Base-by-base conservation (phyloP, 495 filamentous ascomycete genomes). In the Penicillium paradoxum region DNA sequence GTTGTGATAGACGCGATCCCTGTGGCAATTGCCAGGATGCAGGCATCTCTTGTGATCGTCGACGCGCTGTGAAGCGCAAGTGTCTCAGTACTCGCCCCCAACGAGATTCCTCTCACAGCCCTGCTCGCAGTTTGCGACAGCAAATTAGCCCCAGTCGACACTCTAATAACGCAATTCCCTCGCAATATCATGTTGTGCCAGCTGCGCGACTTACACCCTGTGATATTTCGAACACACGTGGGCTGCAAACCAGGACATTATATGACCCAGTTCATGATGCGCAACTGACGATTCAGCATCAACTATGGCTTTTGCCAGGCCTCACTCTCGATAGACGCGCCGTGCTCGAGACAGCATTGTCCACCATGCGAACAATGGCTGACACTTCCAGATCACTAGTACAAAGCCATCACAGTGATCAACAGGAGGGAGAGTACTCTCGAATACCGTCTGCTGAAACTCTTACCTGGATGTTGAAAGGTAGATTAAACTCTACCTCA, bases 11-110 rank as follows among this genome's bases (percentile, higher is more conserved):
- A 32, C 42, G 48, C 15, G 39, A 55, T 18, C 60, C 60, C 24
- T 64, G 60, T 54, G 54, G 57, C 8, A 60, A 64, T 49, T 64
- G 60, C 38, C 51, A 46, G 18, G 60, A 64, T 42, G 50, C 53
- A 45, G 53, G 49, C 15, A 21, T 50, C 0, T 15, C 38, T 0
- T 64, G 60, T 33, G 45, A 25, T n/a, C 49, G 51, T 17, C 36
- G 32, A n/a, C 39, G 51, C 32, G 15, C 30, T 24, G 39, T 40
- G 19, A 49, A 47, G 33, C 60, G 50, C 2, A 36, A 24, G 44
- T 18, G 25, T 18, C 44, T 21, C 9, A 43, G 32, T 2, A 38
- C 18, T 40, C 27, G 22, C 32, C 43, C 19, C 19, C 34, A 27
- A 8, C 36, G 36, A 42, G 45, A 24, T 21, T 8, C 22, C 21